Percentiles rank a stretch among this genome's conserved stretches.
Conservation (phyloP, 495 filamentous ascomycete genomes). For the Aspergillus ellipticus region DNA sequence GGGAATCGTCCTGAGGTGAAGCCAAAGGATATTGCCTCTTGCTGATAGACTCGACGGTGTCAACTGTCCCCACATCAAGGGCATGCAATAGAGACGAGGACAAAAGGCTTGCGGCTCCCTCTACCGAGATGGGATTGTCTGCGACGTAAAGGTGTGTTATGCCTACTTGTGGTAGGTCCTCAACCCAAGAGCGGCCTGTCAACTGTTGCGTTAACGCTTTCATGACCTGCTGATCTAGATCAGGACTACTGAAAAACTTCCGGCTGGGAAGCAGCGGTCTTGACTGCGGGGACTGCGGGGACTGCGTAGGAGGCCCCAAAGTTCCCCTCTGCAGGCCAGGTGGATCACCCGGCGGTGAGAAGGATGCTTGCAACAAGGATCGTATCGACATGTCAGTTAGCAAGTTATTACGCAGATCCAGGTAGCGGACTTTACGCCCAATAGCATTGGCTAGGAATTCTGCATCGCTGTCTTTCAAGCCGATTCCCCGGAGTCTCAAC, state of each 20-base stretch:
- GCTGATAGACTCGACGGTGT: conserved; percentile 31
- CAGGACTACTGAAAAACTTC: conserved; percentile 28
- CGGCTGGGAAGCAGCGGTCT: conserved; percentile 3
- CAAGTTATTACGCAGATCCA: conserved; percentile 58
- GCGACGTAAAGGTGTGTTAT: conserved; percentile 60
- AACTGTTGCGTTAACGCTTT: conserved; percentile 47
- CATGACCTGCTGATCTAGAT: conserved; percentile 48
- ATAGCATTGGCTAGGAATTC: conserved; percentile 52
- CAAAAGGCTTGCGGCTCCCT: conserved; percentile 53
- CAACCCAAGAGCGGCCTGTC: conserved; percentile 49
- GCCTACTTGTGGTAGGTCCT: conserved; percentile 48
- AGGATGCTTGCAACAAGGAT: conserved; percentile 49
- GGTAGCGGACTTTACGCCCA: conserved; percentile 47
- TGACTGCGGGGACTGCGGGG: conserved; percentile 7
- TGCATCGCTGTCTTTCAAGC: conserved; percentile 53
- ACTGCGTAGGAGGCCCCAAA: conserved; percentile 12
- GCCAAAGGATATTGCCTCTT: conserved; percentile 12
- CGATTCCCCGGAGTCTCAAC: conserved; percentile 55
- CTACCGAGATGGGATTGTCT: conserved; percentile 55
- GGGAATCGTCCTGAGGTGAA: conserved; percentile 14
- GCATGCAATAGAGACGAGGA: conserved; percentile 48
- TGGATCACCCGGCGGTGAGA: conserved; percentile 24
- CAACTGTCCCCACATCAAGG: conserved; percentile 49
- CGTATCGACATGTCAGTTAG: conserved; percentile 55
- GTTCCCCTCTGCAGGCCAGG: conserved; percentile 1